Conservation (phyloP, 2,329 filamentous ascomycete species). For the Phyllosticta citribraziliensis region DNA sequence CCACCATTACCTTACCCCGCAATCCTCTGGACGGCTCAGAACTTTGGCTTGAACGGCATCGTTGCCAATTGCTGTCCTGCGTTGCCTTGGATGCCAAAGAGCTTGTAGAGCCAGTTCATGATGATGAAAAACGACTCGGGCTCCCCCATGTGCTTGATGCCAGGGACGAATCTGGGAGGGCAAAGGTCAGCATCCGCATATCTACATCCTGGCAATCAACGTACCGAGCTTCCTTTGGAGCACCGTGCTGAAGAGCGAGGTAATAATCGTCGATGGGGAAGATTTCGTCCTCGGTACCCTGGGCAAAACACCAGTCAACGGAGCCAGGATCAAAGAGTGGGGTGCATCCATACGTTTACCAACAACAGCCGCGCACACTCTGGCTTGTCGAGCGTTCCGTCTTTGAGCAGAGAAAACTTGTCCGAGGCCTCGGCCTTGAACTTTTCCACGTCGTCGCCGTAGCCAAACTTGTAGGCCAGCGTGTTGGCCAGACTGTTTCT, state of each 20-base stretch:
- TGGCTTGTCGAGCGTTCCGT: conserved; percentile 44
- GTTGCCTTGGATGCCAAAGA: conserved; percentile 37
- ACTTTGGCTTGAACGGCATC: conserved; percentile 39
- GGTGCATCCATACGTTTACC: conserved; percentile 36
- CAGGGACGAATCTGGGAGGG: conserved; percentile 28
- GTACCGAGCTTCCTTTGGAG: conserved; percentile 41
- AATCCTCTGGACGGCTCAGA: conserved; percentile 15
- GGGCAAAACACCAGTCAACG: not conserved
- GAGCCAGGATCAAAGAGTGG: not conserved
- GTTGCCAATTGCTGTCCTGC: conserved; percentile 36
- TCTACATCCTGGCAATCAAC: not conserved
- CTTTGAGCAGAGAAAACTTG: conserved; percentile 46
- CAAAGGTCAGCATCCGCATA: not conserved
- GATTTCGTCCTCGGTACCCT: conserved; percentile 48
- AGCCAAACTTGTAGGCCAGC: conserved; percentile 40
- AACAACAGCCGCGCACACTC: conserved; percentile 42
- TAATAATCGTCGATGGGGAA: conserved; percentile 54
- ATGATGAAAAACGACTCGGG: conserved; percentile 40
- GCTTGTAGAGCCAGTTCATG: conserved; percentile 38
- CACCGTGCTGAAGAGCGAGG: conserved; percentile 43
- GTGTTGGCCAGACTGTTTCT: conserved; percentile 34
- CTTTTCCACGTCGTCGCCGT: conserved; percentile 23
- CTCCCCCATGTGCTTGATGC: conserved; percentile 42
- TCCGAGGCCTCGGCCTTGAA: conserved; percentile 39
- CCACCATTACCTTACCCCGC: not conserved